These are phyloP conservation scores for Diaporthe sp. DNA, from an alignment of 2,329 filamentous ascomycete species.

Conservation along the genomic window DNA sequence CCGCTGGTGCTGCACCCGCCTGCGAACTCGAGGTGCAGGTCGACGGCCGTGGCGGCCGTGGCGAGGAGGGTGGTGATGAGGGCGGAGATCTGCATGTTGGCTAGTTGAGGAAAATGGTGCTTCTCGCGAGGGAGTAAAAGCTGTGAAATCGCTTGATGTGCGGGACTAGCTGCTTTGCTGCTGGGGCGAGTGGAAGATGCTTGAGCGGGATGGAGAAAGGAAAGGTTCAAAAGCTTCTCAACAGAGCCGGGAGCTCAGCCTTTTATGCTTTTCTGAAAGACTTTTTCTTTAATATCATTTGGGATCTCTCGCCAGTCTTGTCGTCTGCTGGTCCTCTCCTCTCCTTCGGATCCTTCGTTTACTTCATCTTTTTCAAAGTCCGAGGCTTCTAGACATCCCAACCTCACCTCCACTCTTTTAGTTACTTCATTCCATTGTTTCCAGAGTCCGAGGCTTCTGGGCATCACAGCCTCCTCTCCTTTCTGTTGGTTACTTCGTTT, in stretches of 20 bases:
- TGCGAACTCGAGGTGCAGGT: constrained; percentile 4
- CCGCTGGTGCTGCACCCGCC: background rate
- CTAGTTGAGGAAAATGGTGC: background rate
- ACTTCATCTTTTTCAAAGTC: background rate
- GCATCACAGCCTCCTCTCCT: background rate
- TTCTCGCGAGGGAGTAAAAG: too few species aligned
- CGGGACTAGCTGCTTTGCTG: too few species aligned
- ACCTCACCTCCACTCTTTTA: background rate
- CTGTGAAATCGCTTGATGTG: background rate
- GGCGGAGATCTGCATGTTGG: background rate
- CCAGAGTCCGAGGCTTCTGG: background rate
- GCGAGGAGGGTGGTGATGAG: background rate
- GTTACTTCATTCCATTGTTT: background rate
- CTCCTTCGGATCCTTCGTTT: background rate
- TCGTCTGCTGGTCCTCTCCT: background rate
- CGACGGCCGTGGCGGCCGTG: constrained; percentile 1
- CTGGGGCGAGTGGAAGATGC: background rate
- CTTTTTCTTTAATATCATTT: background rate
- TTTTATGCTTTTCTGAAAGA: background rate
- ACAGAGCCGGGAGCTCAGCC: background rate
- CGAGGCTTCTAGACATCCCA: background rate
- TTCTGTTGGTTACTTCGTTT: background rate
- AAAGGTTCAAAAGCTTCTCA: background rate
- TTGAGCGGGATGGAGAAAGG: background rate
- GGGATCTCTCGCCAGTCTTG: background rate